phyloP scores from a whole-genome alignment of 73 alveolate species.

The Paramecium primaurelia region DNA sequence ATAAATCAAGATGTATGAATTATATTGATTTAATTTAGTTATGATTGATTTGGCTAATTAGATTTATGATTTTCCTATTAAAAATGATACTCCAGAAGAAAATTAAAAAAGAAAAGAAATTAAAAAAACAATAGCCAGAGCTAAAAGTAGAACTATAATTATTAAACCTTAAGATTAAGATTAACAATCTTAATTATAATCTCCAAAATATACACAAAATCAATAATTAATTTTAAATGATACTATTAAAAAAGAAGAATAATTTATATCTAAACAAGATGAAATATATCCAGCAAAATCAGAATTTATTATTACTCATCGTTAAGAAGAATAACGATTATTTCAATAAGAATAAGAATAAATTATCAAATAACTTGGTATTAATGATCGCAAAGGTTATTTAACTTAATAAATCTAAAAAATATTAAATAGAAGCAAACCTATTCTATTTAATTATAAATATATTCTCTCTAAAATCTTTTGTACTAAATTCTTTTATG shows the following conservation, averaged over 20 bases:
- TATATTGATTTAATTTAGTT: not conserved
- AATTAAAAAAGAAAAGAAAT: not conserved
- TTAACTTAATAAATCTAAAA: not conserved
- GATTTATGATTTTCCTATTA: not conserved
- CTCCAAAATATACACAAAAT: not conserved
- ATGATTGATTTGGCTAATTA: not conserved
- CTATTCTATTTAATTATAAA: not conserved
- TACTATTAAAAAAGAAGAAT: not conserved
- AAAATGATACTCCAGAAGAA: not conserved
- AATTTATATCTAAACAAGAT: not conserved
- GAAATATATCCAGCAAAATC: not conserved
- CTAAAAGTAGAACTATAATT: not conserved
- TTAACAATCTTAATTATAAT: not conserved
- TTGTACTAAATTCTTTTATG: not conserved
- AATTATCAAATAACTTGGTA: not conserved
- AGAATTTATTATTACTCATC: not conserved
- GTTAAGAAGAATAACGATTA: not conserved
- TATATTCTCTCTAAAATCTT: not conserved
- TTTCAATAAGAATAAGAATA: not conserved
- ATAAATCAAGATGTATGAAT: not conserved
- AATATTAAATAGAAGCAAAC: constrained; percentile 3
- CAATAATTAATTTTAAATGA: not conserved
- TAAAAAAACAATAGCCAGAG: not conserved
- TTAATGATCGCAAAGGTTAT: not conserved
- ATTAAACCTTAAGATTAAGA: not conserved